Conservation (phyloP, 2,329 filamentous ascomycete species). For the Chrysoporthe cubensis region DNA sequence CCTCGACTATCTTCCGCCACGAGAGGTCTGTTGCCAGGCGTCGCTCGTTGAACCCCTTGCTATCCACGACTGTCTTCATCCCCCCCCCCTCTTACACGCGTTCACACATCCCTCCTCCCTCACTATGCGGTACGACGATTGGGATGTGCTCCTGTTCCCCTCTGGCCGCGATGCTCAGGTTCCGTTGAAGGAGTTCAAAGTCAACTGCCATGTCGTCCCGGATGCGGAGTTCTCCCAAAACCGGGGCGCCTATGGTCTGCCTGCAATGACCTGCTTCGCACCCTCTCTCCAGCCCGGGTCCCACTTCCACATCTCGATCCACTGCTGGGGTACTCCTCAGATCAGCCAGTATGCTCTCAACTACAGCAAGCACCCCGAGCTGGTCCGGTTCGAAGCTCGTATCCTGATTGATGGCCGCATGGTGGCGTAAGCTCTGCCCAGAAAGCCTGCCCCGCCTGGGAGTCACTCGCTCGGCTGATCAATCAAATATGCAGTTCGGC, state of each 20-base stretch:
- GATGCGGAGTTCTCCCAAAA: constrained; percentile 58
- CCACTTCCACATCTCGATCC: constrained; percentile 74
- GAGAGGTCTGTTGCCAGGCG: not conserved
- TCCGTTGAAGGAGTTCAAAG: constrained; percentile 82
- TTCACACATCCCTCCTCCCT: not conserved
- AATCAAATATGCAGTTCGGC: constrained; percentile 50
- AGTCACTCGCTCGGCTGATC: not conserved
- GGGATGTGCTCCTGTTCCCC: constrained; percentile 84
- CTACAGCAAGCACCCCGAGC: constrained; percentile 59
- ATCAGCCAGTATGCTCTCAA: constrained; percentile 60
- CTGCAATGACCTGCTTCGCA: constrained; percentile 72
- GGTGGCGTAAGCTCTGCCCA: constrained; percentile 56
- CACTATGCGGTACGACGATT: constrained; percentile 81
- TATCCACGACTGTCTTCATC: not conserved
- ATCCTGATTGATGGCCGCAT: constrained; percentile 70
- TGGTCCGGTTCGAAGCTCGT: constrained; percentile 66
- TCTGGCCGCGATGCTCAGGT: constrained; percentile 57
- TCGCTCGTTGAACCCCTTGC: not conserved
- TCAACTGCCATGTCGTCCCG: constrained; percentile 71
- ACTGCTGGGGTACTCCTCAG: constrained; percentile 69
- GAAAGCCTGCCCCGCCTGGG: no score
- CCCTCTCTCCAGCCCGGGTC: constrained; percentile 62
- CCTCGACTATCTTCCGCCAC: no score
- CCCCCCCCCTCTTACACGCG: not conserved
- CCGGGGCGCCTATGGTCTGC: constrained; percentile 56